These are phyloP conservation scores for Fraxinus velutina DNA, from an alignment of 305 asterid species.

Conservation along the genomic window DNA sequence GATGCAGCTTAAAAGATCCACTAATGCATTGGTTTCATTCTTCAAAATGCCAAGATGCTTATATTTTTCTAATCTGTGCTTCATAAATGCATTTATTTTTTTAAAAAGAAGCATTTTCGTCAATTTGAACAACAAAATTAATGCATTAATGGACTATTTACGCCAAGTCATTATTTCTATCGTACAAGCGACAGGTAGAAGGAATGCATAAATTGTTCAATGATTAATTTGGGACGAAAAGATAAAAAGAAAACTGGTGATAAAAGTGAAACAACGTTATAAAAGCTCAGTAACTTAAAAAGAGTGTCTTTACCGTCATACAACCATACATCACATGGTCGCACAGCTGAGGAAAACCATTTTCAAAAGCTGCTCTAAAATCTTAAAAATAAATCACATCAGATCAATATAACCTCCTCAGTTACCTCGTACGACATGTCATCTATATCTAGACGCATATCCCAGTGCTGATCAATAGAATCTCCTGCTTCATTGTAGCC, in stretches of 20 bases:
- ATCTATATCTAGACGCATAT: slow-evolving; percentile 62
- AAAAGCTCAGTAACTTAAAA: not conserved
- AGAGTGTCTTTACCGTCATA: not conserved
- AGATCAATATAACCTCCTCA: not conserved
- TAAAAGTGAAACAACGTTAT: not conserved
- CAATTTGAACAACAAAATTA: not conserved
- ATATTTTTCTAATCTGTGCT: not conserved
- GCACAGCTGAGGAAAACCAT: not conserved
- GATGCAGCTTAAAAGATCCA: not conserved
- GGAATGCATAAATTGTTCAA: not conserved
- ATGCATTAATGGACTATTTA: not conserved
- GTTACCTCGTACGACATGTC: slow-evolving; percentile 35
- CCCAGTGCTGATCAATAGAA: slow-evolving; percentile 69
- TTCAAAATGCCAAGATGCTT: not conserved
- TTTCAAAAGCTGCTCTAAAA: not conserved
- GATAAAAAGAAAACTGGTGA: not conserved
- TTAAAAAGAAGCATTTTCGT: not conserved
- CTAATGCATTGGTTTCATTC: not conserved
- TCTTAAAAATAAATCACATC: not conserved
- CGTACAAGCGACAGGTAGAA: not conserved
- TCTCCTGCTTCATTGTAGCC: slow-evolving; percentile 57
- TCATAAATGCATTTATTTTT: not conserved
- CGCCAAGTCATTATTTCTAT: not conserved
- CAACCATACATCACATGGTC: not conserved
- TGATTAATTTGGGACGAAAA: not conserved